Base-by-base conservation (phyloP, 2,329 filamentous ascomycete genomes). In the Paecilomyces sp. region DNA sequence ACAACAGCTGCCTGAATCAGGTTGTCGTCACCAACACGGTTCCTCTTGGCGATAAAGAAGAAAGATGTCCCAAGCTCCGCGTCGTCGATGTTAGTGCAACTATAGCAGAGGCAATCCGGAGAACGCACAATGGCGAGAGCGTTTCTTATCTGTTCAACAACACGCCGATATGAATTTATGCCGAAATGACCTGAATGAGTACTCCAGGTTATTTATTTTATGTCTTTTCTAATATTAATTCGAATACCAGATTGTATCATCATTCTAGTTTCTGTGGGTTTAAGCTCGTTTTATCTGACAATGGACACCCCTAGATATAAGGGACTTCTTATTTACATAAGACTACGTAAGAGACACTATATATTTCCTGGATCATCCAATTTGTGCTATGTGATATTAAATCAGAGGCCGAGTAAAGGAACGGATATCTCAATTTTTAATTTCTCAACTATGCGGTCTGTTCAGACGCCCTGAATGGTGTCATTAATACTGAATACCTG, bases 51-150 rank as follows among this genome's bases (percentile, higher is more conserved):
- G 89, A 91, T 72, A 93, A 95, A 82, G 88, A 89, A 73, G 85
- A 88, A 70, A 77, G 82, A 51, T 95, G 92, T 76, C 83, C 86
- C 60, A 88, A 90, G 76, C 85, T 97, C 64, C 88, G 92, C 76
- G 92, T 92, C 59, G 96, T 97, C 73, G 92, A 97, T 76, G 91
- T 97, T 67, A 91, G 89, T 68, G 89, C 90, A 52, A 96, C 92
- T 34, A 68, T 81, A 61, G 79, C 77, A 1, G 79, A 81, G 68
- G 79, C 79, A 22, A 79, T 78, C 63, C 70, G 79, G 61, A 71
- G 79, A 62, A 81, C 79, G 18, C 79, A 81, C 64, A 81, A 81
- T 65, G 79, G 79, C 61, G 79, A 81, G 69, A 80, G 77, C 34
- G 79, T 81, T 41, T 80, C 77, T 67, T 81, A 79, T 69, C 68